Base-by-base conservation (phyloP, 371 early-diverging fungal species). In the Lichtheimia ramosa region DNA sequence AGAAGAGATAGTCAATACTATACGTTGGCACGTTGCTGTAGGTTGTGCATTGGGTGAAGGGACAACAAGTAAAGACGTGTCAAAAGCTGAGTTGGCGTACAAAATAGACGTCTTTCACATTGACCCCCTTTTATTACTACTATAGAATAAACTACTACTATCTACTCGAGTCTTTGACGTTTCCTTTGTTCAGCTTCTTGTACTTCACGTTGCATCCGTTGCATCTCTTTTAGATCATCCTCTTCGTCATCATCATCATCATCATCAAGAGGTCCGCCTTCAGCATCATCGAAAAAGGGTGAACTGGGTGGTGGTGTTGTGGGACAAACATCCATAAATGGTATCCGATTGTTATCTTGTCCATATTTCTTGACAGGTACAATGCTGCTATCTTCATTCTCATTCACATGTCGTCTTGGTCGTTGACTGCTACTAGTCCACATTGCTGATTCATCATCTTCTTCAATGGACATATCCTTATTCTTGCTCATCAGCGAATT, bases 21-120 rank as follows among this genome's bases (percentile, higher is more conserved):
- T 71, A 75, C 84, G 71, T 85, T 91, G 49, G 75, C 77, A 43
- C 91, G 82, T 62, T 82, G 81, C 55, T 77, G 74, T 40, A 85
- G 61, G 62, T 74, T 81, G 68, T 82, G 77, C 89, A 88, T 88
- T 48, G 42, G 18, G 14, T 18, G 7, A 10, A 3, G 25, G n/a
- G n/a, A 43, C 10, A 34, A 51, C 27, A 48, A 49, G 28, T 39
- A 53, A 60, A 53, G 48, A 34, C 25, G 42, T 40, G 41, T 52
- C 24, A 25, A 51, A 51, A 25, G 18, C n/a, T 20, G 51, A 25
- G n/a, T 25, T n/a, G 25, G 5, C 13, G 14, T 12, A 43, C n/a
- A n/a, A n/a, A n/a, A 43, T 18, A 7, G 15, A 46, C 46, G 12
- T 46, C 46, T 21, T 21, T 18, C 4, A n/a, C 18, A n/a, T 43